Evolutionary conservation across 176 grass and related monocot genomes (phyloP).

Genomic region (Eremochloa ophiuroides): DNA sequence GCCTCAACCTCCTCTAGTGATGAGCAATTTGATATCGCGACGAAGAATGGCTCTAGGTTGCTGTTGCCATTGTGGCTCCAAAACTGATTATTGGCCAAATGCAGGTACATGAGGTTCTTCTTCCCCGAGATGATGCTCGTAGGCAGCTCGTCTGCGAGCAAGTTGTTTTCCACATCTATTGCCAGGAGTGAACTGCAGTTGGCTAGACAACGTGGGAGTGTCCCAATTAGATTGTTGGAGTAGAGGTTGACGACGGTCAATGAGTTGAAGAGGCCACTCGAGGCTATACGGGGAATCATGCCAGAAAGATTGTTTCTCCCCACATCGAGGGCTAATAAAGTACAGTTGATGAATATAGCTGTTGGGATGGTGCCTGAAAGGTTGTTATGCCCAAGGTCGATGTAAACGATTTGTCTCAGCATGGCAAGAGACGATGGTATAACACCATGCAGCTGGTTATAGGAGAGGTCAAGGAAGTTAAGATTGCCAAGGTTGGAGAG

Average conservation of each 20-base stretch:
- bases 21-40: slow-evolving; percentile 47
- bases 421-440: no score
- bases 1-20: slow-evolving; percentile 40
- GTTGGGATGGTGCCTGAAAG: slow-evolving; percentile 24
- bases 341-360: slow-evolving; percentile 57
- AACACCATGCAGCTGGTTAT: slow-evolving; percentile 42
- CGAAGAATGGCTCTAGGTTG: slow-evolving; percentile 73
- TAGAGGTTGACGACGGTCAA: slow-evolving; percentile 42
- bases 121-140: slow-evolving; percentile 30
- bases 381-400: no score
- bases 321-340: slow-evolving; percentile 27
- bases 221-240: slow-evolving; percentile 50
- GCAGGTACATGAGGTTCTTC: slow-evolving; percentile 20
- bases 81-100: slow-evolving; percentile 53
- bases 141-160: slow-evolving; percentile 51
- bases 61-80: slow-evolving; percentile 55
- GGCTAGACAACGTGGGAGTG: slow-evolving; percentile 56
- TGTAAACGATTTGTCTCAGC: no score
- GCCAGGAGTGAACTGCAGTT: slow-evolving; percentile 12
- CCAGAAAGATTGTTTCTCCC: slow-evolving; percentile 42
- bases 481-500: slow-evolving; percentile 37
- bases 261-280: neutral
- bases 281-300: slow-evolving; percentile 27
- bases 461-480: neutral
- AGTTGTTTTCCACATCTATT: slow-evolving; percentile 70